Evolutionary conservation across 2,329 filamentous ascomycete genomes (phyloP).

Genomic region (Colletotrichum sp.): DNA sequence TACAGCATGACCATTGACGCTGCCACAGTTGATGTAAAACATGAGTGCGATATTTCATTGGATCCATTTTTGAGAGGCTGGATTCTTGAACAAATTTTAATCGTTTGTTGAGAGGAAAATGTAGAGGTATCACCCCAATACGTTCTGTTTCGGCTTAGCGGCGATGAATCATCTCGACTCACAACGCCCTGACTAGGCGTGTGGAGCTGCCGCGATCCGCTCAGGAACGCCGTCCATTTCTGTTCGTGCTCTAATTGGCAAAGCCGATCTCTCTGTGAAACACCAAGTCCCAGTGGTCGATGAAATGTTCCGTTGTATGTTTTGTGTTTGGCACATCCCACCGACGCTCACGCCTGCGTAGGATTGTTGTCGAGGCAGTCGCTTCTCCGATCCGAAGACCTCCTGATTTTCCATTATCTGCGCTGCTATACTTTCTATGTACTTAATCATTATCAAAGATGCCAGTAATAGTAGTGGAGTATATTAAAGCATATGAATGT

Average conservation of each 20-base stretch:
- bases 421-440: background rate
- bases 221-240: background rate
- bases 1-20: background rate
- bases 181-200: background rate
- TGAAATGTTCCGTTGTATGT: background rate
- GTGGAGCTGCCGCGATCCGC: background rate
- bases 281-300: background rate
- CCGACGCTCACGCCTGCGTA: background rate
- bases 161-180: background rate
- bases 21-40: background rate
- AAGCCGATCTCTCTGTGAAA: rapidly evolving
- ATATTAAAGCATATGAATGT: rapidly evolving
- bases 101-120: background rate
- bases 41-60: background rate
- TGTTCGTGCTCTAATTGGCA: background rate
- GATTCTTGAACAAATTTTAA: rapidly evolving
- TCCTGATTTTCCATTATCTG: background rate
- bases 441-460: background rate
- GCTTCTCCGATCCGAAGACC: background rate
- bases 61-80: background rate
- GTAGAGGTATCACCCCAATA: background rate
- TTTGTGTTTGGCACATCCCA: background rate
- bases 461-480: rapidly evolving
- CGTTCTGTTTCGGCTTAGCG: background rate
- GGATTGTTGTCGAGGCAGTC: background rate